Evolutionary conservation across 176 grass and related monocot species (phyloP).

Genomic region (Tillandsia fasciculata): DNA sequence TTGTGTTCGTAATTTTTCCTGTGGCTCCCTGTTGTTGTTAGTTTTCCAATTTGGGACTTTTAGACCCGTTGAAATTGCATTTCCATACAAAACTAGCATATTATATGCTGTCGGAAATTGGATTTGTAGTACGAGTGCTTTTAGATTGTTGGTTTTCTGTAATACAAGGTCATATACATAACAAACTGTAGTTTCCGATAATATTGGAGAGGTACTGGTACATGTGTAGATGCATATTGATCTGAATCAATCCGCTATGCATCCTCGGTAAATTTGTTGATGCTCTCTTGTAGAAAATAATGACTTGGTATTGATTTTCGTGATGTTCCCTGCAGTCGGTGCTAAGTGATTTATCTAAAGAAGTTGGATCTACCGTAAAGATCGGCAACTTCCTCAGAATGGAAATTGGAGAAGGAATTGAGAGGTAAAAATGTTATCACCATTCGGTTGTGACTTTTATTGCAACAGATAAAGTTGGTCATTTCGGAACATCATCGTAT

Average conservation of each 20-base stretch:
- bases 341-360: constrained; percentile 82
- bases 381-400: constrained; percentile 75
- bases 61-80: no score
- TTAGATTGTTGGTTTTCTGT: no score
- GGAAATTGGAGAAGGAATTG: constrained; percentile 86
- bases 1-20: background rate
- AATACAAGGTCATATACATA: no score
- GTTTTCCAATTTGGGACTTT: no score
- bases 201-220: background rate
- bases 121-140: no score
- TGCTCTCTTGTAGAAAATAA: constrained; percentile 17
- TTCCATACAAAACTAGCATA: no score
- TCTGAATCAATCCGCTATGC: background rate
- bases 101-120: no score
- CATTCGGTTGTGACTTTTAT: background rate
- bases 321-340: constrained; percentile 38
- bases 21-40: background rate
- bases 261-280: background rate
- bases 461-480: background rate
- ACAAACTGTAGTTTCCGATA: no score
- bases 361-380: constrained; percentile 70
- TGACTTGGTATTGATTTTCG: constrained; percentile 10
- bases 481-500: background rate
- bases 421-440: constrained; percentile 32
- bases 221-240: background rate